These are phyloP conservation scores for Ogataea pilisensis DNA, from an alignment of 805 yeast species.

Conservation along the genomic window DNA sequence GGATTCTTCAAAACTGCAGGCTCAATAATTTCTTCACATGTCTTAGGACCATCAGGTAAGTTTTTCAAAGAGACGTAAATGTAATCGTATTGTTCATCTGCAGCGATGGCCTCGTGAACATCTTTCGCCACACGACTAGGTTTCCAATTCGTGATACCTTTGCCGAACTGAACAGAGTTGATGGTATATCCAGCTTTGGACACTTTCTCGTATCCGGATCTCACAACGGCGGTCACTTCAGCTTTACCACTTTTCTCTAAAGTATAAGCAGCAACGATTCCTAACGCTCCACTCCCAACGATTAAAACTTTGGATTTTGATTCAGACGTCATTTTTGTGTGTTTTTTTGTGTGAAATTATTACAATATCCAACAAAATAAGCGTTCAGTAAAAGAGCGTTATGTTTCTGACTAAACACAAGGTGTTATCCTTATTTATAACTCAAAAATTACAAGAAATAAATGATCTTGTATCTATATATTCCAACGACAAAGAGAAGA, in stretches of 20 bases:
- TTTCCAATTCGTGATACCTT: slow-evolving; percentile 42
- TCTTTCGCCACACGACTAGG: slow-evolving; percentile 43
- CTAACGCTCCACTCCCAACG: slow-evolving; percentile 83
- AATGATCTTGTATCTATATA: too few species aligned
- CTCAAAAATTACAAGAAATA: too few species aligned
- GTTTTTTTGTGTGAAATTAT: background rate
- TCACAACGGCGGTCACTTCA: slow-evolving; percentile 53
- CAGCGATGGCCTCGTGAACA: slow-evolving; percentile 40
- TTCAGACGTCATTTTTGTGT: slow-evolving; percentile 1
- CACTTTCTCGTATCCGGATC: slow-evolving; percentile 59
- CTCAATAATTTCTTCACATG: slow-evolving; percentile 40
- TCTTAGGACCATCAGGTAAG: slow-evolving; percentile 48
- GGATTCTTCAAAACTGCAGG: slow-evolving; percentile 30
- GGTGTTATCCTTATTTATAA: too few species aligned
- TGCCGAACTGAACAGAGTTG: slow-evolving; percentile 59
- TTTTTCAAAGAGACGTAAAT: slow-evolving; percentile 57
- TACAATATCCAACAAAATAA: too few species aligned
- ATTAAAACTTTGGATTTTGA: slow-evolving; percentile 43
- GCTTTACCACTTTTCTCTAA: slow-evolving; percentile 42
- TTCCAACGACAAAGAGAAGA: too few species aligned
- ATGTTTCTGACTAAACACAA: too few species aligned
- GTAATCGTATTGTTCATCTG: slow-evolving; percentile 43
- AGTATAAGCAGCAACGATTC: slow-evolving; percentile 69
- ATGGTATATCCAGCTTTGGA: slow-evolving; percentile 49
- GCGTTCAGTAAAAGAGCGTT: too few species aligned